Evolutionary conservation across 1,139 yeast species (phyloP).

Genomic region (Candida mesenterica): DNA sequence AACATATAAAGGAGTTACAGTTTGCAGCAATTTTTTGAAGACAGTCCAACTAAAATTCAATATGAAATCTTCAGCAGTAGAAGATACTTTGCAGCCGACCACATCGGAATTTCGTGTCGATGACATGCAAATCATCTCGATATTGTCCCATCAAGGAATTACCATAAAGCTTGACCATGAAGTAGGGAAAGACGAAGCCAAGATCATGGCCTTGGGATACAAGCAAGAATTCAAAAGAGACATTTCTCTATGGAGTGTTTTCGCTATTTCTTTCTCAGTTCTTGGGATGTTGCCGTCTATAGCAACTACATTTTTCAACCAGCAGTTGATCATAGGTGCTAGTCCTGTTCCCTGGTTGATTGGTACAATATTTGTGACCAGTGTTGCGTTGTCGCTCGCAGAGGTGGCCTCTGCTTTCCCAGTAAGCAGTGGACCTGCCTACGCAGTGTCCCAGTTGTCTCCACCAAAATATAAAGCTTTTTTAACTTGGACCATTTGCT

Average conservation of each 20-base stretch:
- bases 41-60: not conserved
- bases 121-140: constrained; percentile 1
- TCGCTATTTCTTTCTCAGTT: constrained; percentile 72
- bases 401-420: constrained; percentile 49
- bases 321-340: constrained; percentile 50
- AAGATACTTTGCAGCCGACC: not conserved
- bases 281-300: constrained; percentile 71
- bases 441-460: constrained; percentile 49
- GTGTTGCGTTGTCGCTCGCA: constrained; percentile 50
- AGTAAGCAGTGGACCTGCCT: constrained; percentile 48
- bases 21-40: no score
- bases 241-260: constrained; percentile 57
- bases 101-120: constrained; percentile 1
- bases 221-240: constrained; percentile 73
- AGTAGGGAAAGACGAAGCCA: not conserved
- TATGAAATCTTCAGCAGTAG: not conserved
- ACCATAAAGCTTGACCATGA: not conserved
- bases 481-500: constrained; percentile 37
- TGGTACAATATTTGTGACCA: constrained; percentile 47
- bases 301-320: constrained; percentile 55
- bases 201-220: constrained; percentile 62
- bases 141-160: constrained; percentile 1
- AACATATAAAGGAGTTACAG: no score
- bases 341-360: constrained; percentile 55
- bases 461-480: constrained; percentile 53